These are phyloP conservation scores for Cercophora newfieldiana DNA, from an alignment of 495 filamentous ascomycete species.

Conservation along the genomic window DNA sequence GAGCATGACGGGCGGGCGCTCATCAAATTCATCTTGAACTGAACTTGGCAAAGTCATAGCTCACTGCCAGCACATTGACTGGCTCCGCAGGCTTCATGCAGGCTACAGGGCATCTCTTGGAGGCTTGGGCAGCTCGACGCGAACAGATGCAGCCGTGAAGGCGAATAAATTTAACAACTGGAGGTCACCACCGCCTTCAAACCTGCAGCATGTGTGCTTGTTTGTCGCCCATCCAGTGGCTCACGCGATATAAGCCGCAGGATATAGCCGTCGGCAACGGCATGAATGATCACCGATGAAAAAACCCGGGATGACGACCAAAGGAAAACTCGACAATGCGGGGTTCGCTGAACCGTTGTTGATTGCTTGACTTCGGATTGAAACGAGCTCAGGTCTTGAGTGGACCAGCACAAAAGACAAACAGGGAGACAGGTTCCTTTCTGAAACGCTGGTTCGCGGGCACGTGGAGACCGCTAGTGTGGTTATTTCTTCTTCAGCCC, in stretches of 20 bases:
- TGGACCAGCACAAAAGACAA: neutral
- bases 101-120: too few relatives aligned
- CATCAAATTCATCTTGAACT: neutral
- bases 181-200: too few relatives aligned
- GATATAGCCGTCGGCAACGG: neutral
- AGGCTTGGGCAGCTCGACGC: too few relatives aligned
- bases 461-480: neutral
- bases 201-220: too few relatives aligned
- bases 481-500: neutral
- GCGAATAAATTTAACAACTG: too few relatives aligned
- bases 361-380: conserved; percentile 6
- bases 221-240: too few relatives aligned
- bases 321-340: neutral
- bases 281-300: neutral
- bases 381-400: neutral
- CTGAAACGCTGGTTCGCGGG: neutral
- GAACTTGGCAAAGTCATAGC: neutral
- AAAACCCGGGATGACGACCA: neutral
- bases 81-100: neutral
- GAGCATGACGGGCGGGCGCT: too few relatives aligned
- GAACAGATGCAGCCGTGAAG: too few relatives aligned
- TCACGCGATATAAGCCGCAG: neutral
- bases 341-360: too few relatives aligned
- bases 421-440: neutral
- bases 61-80: neutral